Conservation (phyloP, 1,284 basidiomycete genomes). For the Sparassis latifolia region DNA sequence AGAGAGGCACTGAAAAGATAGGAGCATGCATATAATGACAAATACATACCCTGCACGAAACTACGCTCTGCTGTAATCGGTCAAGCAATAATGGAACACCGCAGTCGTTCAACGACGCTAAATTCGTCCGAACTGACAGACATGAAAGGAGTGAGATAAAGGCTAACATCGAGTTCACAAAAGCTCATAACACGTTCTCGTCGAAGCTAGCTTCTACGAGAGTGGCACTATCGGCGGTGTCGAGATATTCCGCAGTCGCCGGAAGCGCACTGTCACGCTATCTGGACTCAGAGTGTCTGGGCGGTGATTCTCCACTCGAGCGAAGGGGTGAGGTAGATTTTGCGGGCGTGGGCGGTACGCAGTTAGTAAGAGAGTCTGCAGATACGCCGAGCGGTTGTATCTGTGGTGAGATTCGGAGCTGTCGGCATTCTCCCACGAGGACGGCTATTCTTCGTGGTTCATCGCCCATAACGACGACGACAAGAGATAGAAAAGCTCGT, state of each 20-base stretch:
- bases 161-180: constrained; percentile 89
- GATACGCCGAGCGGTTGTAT: constrained; percentile 12
- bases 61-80: constrained; percentile 94
- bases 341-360: constrained; percentile 16
- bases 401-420: constrained; percentile 26
- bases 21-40: no score
- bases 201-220: constrained; percentile 84
- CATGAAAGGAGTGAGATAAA: neutral
- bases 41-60: constrained; percentile 76
- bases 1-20: no score
- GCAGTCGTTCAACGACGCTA: constrained; percentile 33
- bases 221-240: constrained; percentile 33
- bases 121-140: neutral
- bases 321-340: constrained; percentile 17
- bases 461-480: constrained; percentile 21
- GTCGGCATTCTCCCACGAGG: constrained; percentile 47
- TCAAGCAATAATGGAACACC: constrained; percentile 88
- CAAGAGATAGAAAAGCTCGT: neutral
- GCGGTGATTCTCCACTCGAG: constrained; percentile 45
- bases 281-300: constrained; percentile 36
- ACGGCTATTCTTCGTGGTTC: constrained; percentile 52
- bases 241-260: constrained; percentile 22
- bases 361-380: constrained; percentile 14
- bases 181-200: constrained; percentile 85
- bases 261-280: constrained; percentile 45